These are phyloP conservation scores for Lentinula aciculospora DNA, from an alignment of 768 basidiomycete species.

Conservation along the genomic window DNA sequence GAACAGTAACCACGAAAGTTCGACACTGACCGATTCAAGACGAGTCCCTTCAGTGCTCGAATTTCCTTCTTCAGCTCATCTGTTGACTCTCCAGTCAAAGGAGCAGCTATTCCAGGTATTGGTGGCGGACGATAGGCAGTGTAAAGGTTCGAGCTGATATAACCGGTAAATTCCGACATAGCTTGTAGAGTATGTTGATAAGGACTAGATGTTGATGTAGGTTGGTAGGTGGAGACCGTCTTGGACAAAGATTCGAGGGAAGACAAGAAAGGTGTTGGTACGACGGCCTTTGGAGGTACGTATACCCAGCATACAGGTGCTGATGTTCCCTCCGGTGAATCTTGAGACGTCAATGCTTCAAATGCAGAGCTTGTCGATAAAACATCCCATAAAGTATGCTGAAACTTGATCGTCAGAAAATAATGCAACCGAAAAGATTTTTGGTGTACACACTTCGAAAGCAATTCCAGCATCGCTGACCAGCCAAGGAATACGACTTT, in stretches of 20 bases:
- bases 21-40: constrained; percentile 59
- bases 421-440: neutral
- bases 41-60: constrained; percentile 71
- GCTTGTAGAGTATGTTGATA: constrained; percentile 61
- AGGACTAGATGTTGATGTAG: constrained; percentile 25
- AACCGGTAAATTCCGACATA: constrained; percentile 72
- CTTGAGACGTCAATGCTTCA: constrained; percentile 23
- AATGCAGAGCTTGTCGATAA: constrained; percentile 52
- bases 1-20: neutral
- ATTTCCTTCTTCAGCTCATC: constrained; percentile 74
- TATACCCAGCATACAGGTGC: constrained; percentile 36
- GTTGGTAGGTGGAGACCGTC: constrained; percentile 28
- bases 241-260: constrained; percentile 30
- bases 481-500: constrained; percentile 56
- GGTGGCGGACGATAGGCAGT: constrained; percentile 33
- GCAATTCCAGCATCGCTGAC: constrained; percentile 40
- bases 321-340: constrained; percentile 14
- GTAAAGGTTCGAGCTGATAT: constrained; percentile 72
- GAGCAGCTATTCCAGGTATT: constrained; percentile 16
- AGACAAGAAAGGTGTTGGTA: constrained; percentile 31
- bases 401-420: neutral
- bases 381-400: constrained; percentile 56
- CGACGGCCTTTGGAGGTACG: constrained; percentile 21
- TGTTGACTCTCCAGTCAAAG: constrained; percentile 37
- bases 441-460: constrained; percentile 46